Percentiles rank a stretch among this genome's conserved stretches.
These are phyloP conservation scores for Cercospora zeae-maydis DNA, from an alignment of 2,329 filamentous ascomycete species.

Conservation along the genomic window DNA sequence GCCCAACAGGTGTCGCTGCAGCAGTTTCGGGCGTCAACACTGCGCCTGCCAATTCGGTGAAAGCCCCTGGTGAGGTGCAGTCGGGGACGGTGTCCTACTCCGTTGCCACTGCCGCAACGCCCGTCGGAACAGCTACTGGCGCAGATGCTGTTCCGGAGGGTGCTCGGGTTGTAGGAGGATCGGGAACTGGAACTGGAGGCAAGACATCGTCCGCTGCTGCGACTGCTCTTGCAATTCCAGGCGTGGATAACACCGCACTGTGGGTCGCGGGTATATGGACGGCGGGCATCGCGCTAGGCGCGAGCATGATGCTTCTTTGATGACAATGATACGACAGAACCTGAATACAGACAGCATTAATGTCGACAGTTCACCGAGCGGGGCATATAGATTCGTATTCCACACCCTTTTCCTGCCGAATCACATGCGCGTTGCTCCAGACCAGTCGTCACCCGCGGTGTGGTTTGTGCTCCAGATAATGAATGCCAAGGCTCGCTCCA, in stretches of 20 bases:
- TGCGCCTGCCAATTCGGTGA: constrained; percentile 18
- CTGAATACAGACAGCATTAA: constrained; percentile 4
- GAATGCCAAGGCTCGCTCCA: background rate
- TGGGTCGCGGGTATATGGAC: constrained; percentile 17
- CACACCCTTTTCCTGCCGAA: background rate
- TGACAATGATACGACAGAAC: constrained; percentile 15
- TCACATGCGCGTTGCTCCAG: background rate
- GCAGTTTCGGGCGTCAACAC: constrained; percentile 25
- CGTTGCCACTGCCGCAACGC: constrained; percentile 25
- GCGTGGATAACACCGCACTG: constrained; percentile 15
- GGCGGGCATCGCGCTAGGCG: constrained; percentile 13
- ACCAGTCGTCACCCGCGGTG: background rate
- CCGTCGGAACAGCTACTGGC: constrained; percentile 34
- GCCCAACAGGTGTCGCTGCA: constrained; percentile 29
- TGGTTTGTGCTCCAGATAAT: background rate
- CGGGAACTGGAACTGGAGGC: background rate
- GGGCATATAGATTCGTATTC: background rate
- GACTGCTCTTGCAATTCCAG: constrained; percentile 11
- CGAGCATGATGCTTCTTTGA: constrained; percentile 22
- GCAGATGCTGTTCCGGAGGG: constrained; percentile 30
- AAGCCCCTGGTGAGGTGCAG: constrained; percentile 21
- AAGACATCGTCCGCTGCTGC: constrained; percentile 12
- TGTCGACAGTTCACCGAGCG: background rate
- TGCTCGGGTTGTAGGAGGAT: constrained; percentile 17
- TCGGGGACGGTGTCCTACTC: constrained; percentile 21